Evolutionary conservation across 176 grass and related monocot genomes (phyloP), one percentile per base, ranked within the genome.

Genomic region (Secale cereale): DNA sequence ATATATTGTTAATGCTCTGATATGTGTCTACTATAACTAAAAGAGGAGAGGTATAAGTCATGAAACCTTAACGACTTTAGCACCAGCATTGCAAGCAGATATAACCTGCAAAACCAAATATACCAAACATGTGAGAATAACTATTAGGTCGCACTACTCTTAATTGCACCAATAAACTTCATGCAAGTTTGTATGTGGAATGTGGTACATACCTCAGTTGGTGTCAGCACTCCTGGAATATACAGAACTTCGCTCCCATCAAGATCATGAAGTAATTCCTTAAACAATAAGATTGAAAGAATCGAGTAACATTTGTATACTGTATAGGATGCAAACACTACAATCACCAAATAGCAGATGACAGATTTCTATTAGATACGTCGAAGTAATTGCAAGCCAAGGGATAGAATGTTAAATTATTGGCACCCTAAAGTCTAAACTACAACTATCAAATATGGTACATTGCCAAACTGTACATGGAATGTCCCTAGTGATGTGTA

Each of bases 171-270:
- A 74, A 46, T 80, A 23, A 74, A 74, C 63, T 70, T 37, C 19
- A 76, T 35, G 33, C 33, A 62, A 83, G 23, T 62, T 67, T 11
- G 28, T 33, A 86, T 19, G 15, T 83, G 41, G 63, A 62, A 90
- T 59, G 28, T 82, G 7, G 52, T 88, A 84, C 78, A 72, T 87
- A 94, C 95, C 87, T 98, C 95, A 76, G 91, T 98, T 80, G 95
- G 91, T 62, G 95, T 98, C 78, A 95, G 75, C 26, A 89, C 95
- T 88, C 95, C 95, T 60, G 95, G 95, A 79, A 95, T 98, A 83
- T 93, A 98, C 26, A 95, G 83, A 82, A 95, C 85, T 78, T 90
- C 79, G 54, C 79, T 95, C 43, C 76, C 80, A 64, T 88, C 62
- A 63, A 85, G 83, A 78, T 88, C 87, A 81, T 79, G 25, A 59